Evolutionary conservation across 768 basidiomycete species (phyloP).

Genomic region (Lanmaoa rubissima): DNA sequence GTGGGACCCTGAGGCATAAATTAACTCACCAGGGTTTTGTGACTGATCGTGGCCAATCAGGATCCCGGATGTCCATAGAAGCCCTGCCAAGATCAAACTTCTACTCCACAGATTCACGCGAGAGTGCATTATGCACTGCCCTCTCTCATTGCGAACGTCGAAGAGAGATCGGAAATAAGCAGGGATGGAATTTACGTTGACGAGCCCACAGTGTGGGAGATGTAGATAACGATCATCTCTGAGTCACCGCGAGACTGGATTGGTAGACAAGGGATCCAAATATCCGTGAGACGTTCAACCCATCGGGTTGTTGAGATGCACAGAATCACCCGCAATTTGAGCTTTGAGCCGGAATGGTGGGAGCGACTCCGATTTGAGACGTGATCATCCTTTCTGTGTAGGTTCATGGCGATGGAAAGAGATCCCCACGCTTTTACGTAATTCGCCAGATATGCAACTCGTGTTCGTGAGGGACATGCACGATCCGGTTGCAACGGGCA

Average conservation of each 20-base stretch:
- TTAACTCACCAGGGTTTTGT: neutral
- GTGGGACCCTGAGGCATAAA: neutral
- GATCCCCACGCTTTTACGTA: neutral
- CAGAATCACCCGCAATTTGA: neutral
- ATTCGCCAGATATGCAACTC: neutral
- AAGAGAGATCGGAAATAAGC: slow-evolving; percentile 7
- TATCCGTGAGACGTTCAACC: neutral
- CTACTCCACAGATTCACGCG: neutral
- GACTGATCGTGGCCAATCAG: slow-evolving; percentile 5
- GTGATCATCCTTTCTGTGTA: slow-evolving; percentile 4
- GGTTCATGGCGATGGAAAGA: neutral
- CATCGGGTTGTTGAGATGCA: neutral
- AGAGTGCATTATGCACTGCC: neutral
- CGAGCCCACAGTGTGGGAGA: neutral
- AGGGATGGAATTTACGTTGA: slow-evolving; percentile 11
- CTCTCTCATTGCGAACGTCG: neutral
- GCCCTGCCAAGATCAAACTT: neutral
- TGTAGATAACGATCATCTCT: neutral
- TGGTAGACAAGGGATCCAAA: neutral
- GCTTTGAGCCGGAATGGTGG: neutral
- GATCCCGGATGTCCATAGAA: slow-evolving; percentile 1
- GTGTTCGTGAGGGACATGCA: neutral
- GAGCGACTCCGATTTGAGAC: neutral
- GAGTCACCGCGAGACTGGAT: neutral
- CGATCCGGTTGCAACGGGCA: neutral